These are phyloP conservation scores for Lachancea dasiensis DNA, from an alignment of 805 yeast genomes.

Conservation along the genomic window DNA sequence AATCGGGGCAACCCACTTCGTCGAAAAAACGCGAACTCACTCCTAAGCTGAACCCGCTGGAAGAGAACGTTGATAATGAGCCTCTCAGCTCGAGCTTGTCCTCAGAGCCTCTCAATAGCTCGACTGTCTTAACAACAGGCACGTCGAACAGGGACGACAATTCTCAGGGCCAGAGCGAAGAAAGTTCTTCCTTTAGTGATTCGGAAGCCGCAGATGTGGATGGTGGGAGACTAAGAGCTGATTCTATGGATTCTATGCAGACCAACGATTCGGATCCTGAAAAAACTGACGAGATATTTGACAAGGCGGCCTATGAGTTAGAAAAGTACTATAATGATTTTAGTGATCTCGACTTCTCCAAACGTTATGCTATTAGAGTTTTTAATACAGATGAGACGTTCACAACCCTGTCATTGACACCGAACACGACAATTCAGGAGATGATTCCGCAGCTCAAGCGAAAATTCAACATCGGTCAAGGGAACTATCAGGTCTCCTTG, in stretches of 20 bases:
- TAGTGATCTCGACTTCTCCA: constrained; percentile 29
- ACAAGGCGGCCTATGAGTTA: constrained; percentile 34
- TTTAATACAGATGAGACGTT: constrained; percentile 83
- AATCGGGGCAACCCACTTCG: neutral
- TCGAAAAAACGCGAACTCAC: neutral
- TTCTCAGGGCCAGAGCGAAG: constrained; percentile 4
- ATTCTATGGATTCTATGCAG: constrained; percentile 5
- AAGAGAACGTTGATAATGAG: constrained; percentile 2
- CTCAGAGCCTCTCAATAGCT: neutral
- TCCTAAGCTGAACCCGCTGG: constrained; percentile 2
- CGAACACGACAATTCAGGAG: constrained; percentile 72
- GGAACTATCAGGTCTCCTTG: constrained; percentile 70
- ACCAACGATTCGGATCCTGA: constrained; percentile 12
- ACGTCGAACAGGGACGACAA: constrained; percentile 2
- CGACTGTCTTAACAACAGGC: constrained; percentile 4
- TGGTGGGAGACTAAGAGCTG: constrained; percentile 3
- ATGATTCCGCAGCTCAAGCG: constrained; percentile 64
- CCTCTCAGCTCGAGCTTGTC: neutral
- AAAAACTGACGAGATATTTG: constrained; percentile 28
- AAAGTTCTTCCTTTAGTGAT: constrained; percentile 4
- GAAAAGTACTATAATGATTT: constrained; percentile 35
- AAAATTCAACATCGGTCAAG: constrained; percentile 68
- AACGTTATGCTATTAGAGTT: constrained; percentile 50
- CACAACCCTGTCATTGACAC: constrained; percentile 68
- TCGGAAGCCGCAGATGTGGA: constrained; percentile 7